A percentile compares a stretch with the other conserved stretches of the same genome.
These are phyloP conservation scores for Heritiera littoralis DNA, from an alignment of 345 rosid species.

Conservation along the genomic window DNA sequence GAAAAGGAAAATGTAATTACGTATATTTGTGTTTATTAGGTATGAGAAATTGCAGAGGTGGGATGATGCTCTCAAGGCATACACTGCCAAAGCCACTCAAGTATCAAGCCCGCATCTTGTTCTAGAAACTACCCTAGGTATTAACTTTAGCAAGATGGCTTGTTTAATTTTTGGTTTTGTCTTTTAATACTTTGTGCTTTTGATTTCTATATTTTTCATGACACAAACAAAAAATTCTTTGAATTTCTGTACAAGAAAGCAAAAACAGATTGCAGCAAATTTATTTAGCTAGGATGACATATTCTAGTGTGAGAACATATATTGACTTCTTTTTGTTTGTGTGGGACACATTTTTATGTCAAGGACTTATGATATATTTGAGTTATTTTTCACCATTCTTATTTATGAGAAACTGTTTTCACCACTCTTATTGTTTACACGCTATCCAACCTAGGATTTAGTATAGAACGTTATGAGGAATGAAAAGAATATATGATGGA, in stretches of 20 bases:
- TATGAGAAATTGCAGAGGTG: slow-evolving; percentile 98
- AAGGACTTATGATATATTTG: not conserved
- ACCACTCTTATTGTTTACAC: not conserved
- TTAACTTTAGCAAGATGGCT: slow-evolving; percentile 9
- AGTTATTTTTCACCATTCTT: not conserved
- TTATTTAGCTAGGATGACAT: not conserved
- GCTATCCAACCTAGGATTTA: not conserved
- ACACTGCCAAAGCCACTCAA: slow-evolving; percentile 78
- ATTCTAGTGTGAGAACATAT: not conserved
- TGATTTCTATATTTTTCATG: slow-evolving; percentile 1
- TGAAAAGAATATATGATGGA: not conserved
- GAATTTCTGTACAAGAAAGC: not conserved
- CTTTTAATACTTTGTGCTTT: not conserved
- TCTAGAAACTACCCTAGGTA: slow-evolving; percentile 89
- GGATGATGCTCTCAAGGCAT: slow-evolving; percentile 99
- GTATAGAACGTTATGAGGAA: not conserved
- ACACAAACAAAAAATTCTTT: not conserved
- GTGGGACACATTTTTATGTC: not conserved
- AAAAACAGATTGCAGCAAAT: not conserved
- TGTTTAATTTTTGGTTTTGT: not conserved
- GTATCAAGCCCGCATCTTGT: slow-evolving; percentile 72
- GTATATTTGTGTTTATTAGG: slow-evolving; percentile 44
- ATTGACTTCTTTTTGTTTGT: not conserved
- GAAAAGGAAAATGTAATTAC: not conserved
- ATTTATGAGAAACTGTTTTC: not conserved